Conservation (phyloP, 139 green algal genomes). For the Chlamydomonas incerta region DNA sequence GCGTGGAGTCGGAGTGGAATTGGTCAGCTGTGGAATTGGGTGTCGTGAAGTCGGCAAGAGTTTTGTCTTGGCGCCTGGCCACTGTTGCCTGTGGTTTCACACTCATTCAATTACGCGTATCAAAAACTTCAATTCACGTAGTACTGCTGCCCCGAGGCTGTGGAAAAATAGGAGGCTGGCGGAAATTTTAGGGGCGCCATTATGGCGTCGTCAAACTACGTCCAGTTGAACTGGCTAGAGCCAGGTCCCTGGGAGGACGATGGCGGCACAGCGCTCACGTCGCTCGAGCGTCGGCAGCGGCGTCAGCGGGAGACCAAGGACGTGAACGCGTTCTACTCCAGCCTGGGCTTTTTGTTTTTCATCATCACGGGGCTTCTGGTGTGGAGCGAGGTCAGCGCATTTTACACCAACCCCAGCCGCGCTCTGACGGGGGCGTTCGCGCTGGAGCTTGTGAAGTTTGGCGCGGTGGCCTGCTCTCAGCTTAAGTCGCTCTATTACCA, state of each 20-base stretch:
- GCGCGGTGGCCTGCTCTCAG: not conserved
- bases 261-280: not conserved
- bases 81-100: no score
- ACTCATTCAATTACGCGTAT: no score
- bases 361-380: not conserved
- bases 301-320: slow-evolving; percentile 5
- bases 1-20: no score
- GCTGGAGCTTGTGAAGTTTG: not conserved
- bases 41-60: no score
- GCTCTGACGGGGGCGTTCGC: slow-evolving; percentile 27
- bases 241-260: slow-evolving; percentile 7
- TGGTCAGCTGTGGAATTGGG: no score
- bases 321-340: slow-evolving; percentile 6
- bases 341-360: slow-evolving; percentile 15
- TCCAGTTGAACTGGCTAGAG: slow-evolving; percentile 6
- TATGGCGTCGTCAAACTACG: slow-evolving; percentile 32
- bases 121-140: no score
- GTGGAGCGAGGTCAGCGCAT: slow-evolving; percentile 15
- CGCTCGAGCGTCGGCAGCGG: slow-evolving; percentile 4
- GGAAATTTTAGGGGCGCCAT: not conserved
- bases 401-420: not conserved
- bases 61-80: no score
- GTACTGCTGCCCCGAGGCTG: no score
- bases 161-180: no score
- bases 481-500: not conserved